A percentile compares a stretch with the other conserved stretches of the same genome.
phyloP scores from a whole-genome alignment of 1,284 basidiomycete genomes.

The Naganishia sp. region DNA sequence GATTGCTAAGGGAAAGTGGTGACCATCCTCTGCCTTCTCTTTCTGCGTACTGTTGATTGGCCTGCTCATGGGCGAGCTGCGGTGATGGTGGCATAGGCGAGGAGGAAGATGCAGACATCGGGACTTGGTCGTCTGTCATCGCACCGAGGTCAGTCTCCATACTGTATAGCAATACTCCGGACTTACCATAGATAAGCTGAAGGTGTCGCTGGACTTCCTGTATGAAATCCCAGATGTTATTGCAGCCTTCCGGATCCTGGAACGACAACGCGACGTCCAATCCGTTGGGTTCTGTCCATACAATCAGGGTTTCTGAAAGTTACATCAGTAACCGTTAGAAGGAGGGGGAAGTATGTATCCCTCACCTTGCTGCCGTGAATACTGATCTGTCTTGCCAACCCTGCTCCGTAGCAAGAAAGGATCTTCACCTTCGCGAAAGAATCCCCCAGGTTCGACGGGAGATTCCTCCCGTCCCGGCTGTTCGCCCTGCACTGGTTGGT shows the following conservation, averaged over 20 bases:
- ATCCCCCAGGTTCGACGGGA: constrained; percentile 46
- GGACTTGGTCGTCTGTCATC: constrained; percentile 39
- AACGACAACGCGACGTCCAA: constrained; percentile 96
- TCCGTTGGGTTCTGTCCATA: constrained; percentile 96
- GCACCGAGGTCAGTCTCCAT: neutral
- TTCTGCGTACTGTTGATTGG: constrained; percentile 15
- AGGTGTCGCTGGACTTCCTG: constrained; percentile 76
- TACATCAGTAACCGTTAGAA: neutral
- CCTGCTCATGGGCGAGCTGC: constrained; percentile 32
- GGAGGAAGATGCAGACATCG: constrained; percentile 43
- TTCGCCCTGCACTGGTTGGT: constrained; percentile 36
- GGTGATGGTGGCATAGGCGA: constrained; percentile 46
- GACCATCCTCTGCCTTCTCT: constrained; percentile 23
- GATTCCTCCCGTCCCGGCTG: constrained; percentile 4
- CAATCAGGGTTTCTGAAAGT: constrained; percentile 84
- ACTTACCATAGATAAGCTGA: constrained; percentile 30
- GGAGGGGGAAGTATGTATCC: neutral
- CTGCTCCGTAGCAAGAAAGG: constrained; percentile 30
- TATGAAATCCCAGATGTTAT: constrained; percentile 97
- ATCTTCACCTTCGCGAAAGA: constrained; percentile 44
- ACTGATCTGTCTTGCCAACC: constrained; percentile 70
- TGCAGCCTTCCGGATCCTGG: constrained; percentile 92
- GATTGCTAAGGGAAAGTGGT: constrained; percentile 22
- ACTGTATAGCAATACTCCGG: neutral
- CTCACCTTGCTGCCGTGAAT: constrained; percentile 87